Conservation (phyloP, 1,284 basidiomycete genomes). For the Fomitiporia mediterranea region DNA sequence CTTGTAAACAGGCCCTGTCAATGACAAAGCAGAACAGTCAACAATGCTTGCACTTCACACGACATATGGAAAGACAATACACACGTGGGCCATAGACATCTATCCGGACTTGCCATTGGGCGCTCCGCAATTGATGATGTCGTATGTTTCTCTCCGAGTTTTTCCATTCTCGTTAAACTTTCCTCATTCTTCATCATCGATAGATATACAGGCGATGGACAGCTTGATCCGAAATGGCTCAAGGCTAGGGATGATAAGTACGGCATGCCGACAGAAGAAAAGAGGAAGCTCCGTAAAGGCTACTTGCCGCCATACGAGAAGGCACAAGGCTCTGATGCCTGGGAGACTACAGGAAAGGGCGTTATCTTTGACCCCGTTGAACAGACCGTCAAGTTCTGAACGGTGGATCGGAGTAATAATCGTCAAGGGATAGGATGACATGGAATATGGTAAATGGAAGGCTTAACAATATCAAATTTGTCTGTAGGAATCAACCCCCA, state of each 20-base stretch:
- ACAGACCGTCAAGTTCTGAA: too few relatives aligned
- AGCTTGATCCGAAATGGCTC: not conserved
- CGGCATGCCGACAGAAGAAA: not conserved
- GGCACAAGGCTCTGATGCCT: not conserved
- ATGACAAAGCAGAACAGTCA: slow-evolving; percentile 39
- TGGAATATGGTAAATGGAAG: too few relatives aligned
- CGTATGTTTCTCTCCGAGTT: too few relatives aligned
- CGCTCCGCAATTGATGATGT: slow-evolving; percentile 41
- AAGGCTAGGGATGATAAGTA: not conserved
- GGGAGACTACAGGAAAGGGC: not conserved
- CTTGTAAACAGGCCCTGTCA: slow-evolving; percentile 28
- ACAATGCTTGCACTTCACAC: slow-evolving; percentile 45
- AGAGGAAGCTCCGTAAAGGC: not conserved
- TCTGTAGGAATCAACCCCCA: too few relatives aligned
- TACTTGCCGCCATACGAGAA: not conserved
- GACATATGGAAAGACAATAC: slow-evolving; percentile 50
- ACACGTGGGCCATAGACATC: slow-evolving; percentile 43
- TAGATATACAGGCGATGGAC: slow-evolving; percentile 30
- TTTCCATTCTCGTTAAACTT: not conserved
- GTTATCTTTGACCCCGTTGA: not conserved
- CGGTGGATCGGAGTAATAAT: too few relatives aligned
- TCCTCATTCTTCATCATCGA: too few relatives aligned
- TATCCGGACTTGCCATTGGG: slow-evolving; percentile 45
- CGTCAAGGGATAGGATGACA: too few relatives aligned
- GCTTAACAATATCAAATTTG: too few relatives aligned